Evolutionary conservation across 345 rosid species (phyloP).

Genomic region (Citrus australasica): DNA sequence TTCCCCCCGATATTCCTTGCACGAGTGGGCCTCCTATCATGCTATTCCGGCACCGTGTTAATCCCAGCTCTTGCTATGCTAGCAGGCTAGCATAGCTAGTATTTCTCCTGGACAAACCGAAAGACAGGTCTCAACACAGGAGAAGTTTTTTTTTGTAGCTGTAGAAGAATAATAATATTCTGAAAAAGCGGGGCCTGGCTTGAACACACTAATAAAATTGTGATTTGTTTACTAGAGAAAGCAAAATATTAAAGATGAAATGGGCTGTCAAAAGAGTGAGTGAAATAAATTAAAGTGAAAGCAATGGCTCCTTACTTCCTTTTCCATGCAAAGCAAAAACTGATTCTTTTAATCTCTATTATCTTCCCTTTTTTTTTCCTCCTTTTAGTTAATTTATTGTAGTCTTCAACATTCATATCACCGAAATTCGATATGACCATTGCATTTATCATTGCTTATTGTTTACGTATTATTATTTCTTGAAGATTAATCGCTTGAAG

Average conservation of each 20-base stretch:
- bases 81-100: conserved; percentile 68
- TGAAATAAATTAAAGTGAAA: background rate
- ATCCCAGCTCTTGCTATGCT: conserved; percentile 57
- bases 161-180: conserved; percentile 8
- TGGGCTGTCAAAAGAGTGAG: background rate
- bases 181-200: background rate
- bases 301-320: background rate
- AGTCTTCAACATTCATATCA: conserved; percentile 51
- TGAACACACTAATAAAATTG: background rate
- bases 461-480: conserved; percentile 1
- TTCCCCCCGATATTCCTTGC: conserved; percentile 94
- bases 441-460: background rate
- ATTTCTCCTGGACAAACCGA: conserved; percentile 82
- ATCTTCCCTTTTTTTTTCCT: background rate
- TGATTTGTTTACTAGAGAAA: background rate
- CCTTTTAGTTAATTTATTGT: conserved; percentile 12
- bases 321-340: conserved; percentile 27
- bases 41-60: conserved; percentile 48
- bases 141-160: no score
- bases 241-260: conserved; percentile 1
- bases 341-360: conserved; percentile 29
- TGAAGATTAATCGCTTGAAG: conserved; percentile 15
- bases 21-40: conserved; percentile 95
- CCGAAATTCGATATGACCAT: conserved; percentile 41
- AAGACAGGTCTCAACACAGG: background rate